Evolutionary conservation across 2,329 filamentous ascomycete genomes (phyloP).

Genomic region (Penicillium occitanis): DNA sequence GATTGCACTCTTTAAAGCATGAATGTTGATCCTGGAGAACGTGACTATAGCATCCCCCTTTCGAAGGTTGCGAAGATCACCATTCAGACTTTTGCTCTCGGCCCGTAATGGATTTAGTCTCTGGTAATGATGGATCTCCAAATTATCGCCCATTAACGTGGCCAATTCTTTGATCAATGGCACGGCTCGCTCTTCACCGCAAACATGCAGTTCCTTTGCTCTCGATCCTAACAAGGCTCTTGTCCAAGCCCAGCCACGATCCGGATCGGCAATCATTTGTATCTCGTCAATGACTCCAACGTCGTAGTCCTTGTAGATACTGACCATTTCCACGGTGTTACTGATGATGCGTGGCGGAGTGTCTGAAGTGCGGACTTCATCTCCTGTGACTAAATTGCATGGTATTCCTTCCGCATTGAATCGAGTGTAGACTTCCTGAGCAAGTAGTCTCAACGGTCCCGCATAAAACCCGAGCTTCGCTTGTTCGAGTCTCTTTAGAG

Average conservation of each 20-base stretch:
- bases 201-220: slow-evolving; percentile 87
- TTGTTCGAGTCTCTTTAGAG: slow-evolving; percentile 77
- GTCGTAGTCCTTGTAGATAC: slow-evolving; percentile 62
- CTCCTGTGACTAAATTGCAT: slow-evolving; percentile 84
- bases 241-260: slow-evolving; percentile 93
- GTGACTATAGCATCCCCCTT: slow-evolving; percentile 91
- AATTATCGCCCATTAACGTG: slow-evolving; percentile 75
- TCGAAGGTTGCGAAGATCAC: slow-evolving; percentile 64
- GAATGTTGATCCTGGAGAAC: slow-evolving; percentile 80
- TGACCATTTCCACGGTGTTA: slow-evolving; percentile 93
- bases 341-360: slow-evolving; percentile 64
- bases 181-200: slow-evolving; percentile 82
- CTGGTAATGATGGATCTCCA: slow-evolving; percentile 78
- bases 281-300: slow-evolving; percentile 98
- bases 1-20: slow-evolving; percentile 74
- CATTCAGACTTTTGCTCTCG: slow-evolving; percentile 62
- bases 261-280: slow-evolving; percentile 82
- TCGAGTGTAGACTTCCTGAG: slow-evolving; percentile 91
- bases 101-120: slow-evolving; percentile 76
- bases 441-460: slow-evolving; percentile 81
- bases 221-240: slow-evolving; percentile 82
- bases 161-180: slow-evolving; percentile 76
- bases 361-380: slow-evolving; percentile 74
- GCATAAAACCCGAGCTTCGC: slow-evolving; percentile 80
- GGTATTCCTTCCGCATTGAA: slow-evolving; percentile 73